Conservation (phyloP, 225 moss, liverwort and hornwort genomes). For the Sphagnum tenellum region DNA sequence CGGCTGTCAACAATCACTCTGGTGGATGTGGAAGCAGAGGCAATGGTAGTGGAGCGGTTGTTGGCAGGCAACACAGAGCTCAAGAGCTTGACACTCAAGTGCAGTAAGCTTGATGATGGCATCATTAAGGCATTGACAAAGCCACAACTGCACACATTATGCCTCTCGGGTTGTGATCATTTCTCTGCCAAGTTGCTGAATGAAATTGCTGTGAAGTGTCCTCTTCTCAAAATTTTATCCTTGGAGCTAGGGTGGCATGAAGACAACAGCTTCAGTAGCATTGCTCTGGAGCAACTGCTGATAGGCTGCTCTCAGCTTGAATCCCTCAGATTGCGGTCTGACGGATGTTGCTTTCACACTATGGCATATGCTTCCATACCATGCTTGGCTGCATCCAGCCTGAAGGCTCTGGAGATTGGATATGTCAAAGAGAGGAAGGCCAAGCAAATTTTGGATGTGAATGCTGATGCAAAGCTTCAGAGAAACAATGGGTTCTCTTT, state of each 20-base stretch:
- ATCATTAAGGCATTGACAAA: slow-evolving; percentile 34
- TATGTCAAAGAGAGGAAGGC: slow-evolving; percentile 86
- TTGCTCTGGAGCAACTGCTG: slow-evolving; percentile 65
- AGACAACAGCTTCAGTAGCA: slow-evolving; percentile 64
- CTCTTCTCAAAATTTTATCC: slow-evolving; percentile 44
- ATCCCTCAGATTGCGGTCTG: slow-evolving; percentile 70
- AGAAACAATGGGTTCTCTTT: slow-evolving; percentile 22
- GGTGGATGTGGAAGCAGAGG: slow-evolving; percentile 26
- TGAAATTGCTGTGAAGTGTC: slow-evolving; percentile 40
- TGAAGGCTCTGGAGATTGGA: slow-evolving; percentile 70
- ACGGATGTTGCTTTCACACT: slow-evolving; percentile 68
- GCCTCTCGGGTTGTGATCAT: slow-evolving; percentile 32
- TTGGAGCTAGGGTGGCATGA: slow-evolving; percentile 91
- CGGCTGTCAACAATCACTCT: slow-evolving; percentile 30
- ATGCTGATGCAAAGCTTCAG: slow-evolving; percentile 20
- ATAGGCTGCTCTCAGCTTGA: slow-evolving; percentile 63
- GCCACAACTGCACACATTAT: slow-evolving; percentile 23
- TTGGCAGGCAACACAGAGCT: slow-evolving; percentile 23
- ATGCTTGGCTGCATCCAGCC: slow-evolving; percentile 44
- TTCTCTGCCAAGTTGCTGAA: slow-evolving; percentile 32
- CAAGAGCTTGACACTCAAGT: slow-evolving; percentile 35
- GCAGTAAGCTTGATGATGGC: slow-evolving; percentile 50
- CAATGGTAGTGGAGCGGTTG: slow-evolving; percentile 25
- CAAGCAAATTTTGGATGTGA: slow-evolving; percentile 49
- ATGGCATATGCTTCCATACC: slow-evolving; percentile 81